These are phyloP conservation scores for Macadamia integrifolia DNA, from an alignment of 164 flowering plant genomes.

Conservation along the genomic window DNA sequence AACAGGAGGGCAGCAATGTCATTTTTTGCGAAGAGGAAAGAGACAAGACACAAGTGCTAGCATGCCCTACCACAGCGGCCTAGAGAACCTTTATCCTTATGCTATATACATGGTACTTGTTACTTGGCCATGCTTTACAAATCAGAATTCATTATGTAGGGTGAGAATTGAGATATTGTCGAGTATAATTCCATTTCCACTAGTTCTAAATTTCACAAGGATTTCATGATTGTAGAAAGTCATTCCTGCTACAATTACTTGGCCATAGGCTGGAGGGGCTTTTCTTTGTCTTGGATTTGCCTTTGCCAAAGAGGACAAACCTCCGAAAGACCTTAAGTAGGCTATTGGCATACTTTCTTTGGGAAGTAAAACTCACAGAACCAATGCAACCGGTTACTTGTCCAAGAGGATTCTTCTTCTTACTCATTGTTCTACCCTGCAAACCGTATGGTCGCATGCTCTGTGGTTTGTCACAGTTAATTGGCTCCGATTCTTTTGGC, in stretches of 20 bases:
- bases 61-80: no score
- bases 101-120: no score
- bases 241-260: slow-evolving; percentile 20
- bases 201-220: slow-evolving; percentile 6
- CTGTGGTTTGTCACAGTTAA: slow-evolving; percentile 17
- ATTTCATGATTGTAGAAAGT: slow-evolving; percentile 3
- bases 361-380: slow-evolving; percentile 62
- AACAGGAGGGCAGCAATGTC: no score
- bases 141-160: no score
- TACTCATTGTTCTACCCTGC: slow-evolving; percentile 39
- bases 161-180: no score
- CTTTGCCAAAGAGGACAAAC: slow-evolving; percentile 45
- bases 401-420: slow-evolving; percentile 45
- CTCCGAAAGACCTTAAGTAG: slow-evolving; percentile 48
- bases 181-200: neutral
- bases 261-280: slow-evolving; percentile 26
- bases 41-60: no score
- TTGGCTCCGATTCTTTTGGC: slow-evolving; percentile 28
- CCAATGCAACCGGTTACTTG: slow-evolving; percentile 63
- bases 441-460: slow-evolving; percentile 24
- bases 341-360: slow-evolving; percentile 60
- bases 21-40: no score
- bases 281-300: slow-evolving; percentile 49
- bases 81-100: no score
- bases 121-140: no score